Percentiles rank a stretch among this genome's conserved stretches.
Evolutionary conservation across 148 eudicot genomes (phyloP).

Genomic region (Dysphania ambrosioides): DNA sequence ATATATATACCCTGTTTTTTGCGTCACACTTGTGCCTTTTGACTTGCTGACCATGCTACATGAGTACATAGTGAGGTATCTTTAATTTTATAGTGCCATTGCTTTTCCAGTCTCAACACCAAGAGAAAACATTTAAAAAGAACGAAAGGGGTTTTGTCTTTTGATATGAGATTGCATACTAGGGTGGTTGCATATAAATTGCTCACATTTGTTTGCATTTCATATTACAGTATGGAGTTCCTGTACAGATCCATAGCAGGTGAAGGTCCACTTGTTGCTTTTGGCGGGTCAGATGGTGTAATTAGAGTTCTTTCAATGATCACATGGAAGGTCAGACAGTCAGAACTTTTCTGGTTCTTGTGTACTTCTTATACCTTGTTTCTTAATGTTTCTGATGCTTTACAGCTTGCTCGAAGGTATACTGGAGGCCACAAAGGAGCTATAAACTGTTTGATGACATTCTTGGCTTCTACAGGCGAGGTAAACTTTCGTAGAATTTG

Average conservation of each 20-base stretch:
- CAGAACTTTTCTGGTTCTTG: slow-evolving; percentile 4
- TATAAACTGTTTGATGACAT: slow-evolving; percentile 86
- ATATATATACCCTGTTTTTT: background rate
- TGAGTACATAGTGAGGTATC: background rate
- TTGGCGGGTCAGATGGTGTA: slow-evolving; percentile 97
- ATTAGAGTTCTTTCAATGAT: slow-evolving; percentile 97
- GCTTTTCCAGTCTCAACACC: background rate
- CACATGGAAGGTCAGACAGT: slow-evolving; percentile 78
- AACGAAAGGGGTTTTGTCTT: background rate
- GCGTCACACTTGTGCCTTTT: background rate
- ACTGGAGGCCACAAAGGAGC: slow-evolving; percentile 98
- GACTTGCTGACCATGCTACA: background rate
- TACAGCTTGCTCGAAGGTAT: slow-evolving; percentile 94
- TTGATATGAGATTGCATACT: background rate
- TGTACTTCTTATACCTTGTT: slow-evolving; percentile 14
- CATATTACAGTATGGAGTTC: slow-evolving; percentile 89
- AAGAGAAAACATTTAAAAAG: background rate
- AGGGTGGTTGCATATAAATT: background rate
- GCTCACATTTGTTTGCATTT: background rate
- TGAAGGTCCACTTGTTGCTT: slow-evolving; percentile 96
- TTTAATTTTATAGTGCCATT: background rate
- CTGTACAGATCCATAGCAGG: slow-evolving; percentile 58
- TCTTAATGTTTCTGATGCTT: slow-evolving; percentile 16
- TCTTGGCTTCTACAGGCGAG: slow-evolving; percentile 91
- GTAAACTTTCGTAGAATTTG: slow-evolving; percentile 31